These are phyloP conservation scores for Zoysia pacifica DNA, from an alignment of 176 grass and related monocot genomes.

Conservation along the genomic window DNA sequence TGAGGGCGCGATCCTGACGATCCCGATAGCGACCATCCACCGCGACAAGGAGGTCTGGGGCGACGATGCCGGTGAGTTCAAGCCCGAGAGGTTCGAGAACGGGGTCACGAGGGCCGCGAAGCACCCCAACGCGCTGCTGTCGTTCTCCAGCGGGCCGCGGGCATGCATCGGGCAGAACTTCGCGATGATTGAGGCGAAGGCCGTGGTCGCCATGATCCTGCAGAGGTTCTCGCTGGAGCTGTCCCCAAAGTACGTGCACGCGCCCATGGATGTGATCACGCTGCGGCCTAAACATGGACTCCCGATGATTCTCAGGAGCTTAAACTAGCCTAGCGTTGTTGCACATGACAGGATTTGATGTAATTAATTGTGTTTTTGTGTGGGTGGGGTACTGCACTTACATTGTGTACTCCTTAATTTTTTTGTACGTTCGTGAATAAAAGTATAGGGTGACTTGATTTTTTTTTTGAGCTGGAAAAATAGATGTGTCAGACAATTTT, in stretches of 20 bases:
- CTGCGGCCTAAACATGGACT: conserved; percentile 43
- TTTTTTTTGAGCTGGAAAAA: too few relatives aligned
- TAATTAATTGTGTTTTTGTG: neutral
- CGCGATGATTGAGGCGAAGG: conserved; percentile 56
- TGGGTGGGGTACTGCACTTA: too few relatives aligned
- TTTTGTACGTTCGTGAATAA: too few relatives aligned
- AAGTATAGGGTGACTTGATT: too few relatives aligned
- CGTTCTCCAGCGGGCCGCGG: conserved; percentile 51
- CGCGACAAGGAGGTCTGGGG: conserved; percentile 62
- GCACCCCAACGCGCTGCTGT: conserved; percentile 47
- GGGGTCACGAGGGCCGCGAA: conserved; percentile 44
- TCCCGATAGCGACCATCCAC: conserved; percentile 39
- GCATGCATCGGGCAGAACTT: conserved; percentile 69
- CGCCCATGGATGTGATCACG: conserved; percentile 35
- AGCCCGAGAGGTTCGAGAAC: conserved; percentile 46
- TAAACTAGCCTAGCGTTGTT: neutral
- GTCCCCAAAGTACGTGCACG: conserved; percentile 52
- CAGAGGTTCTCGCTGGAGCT: conserved; percentile 53
- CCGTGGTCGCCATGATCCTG: conserved; percentile 47
- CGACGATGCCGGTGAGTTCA: conserved; percentile 47
- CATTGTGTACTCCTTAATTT: too few relatives aligned
- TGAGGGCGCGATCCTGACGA: conserved; percentile 2
- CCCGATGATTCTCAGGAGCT: conserved; percentile 34
- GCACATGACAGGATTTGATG: neutral
- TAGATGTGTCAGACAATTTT: too few relatives aligned